Base-by-base conservation (phyloP, 2,329 filamentous ascomycete species). In the Cladosporium sp. region DNA sequence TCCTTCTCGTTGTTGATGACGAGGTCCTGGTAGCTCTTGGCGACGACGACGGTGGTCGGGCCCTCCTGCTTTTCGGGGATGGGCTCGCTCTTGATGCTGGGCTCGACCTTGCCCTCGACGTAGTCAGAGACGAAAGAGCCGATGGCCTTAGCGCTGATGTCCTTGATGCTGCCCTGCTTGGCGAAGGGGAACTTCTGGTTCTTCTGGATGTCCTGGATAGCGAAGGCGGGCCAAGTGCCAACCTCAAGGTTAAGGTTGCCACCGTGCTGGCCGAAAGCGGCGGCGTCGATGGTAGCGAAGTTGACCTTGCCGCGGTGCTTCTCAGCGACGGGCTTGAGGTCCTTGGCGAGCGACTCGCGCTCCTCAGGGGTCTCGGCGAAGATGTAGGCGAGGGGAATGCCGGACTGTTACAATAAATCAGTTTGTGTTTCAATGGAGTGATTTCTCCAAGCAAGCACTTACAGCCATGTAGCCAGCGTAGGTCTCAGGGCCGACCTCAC, bases 11-110 rank as follows among this genome's bases (percentile, higher is more conserved):
- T 86, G 69, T 98, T 86, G 52, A 96, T 81, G 66, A 98, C 91
- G 62, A 97, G 76, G 7, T 95, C 81, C 59, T 95, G 80, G 81
- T 96, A 98, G 77, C 82, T 92, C 77, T 95, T 87, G 71, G 92
- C 93, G 54, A 98, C 93, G 54, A 98, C 81, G 56, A 95, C 80
- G 56, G 84, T 85, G 66, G 96, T 92, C 58, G 89, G 81, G 53
- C 89, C 90, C 59, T 96, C 90, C 74, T 98, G 88, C 59, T 81
- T 86, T 82, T 96, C 90, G 58, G 93, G 93, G 63, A 97, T 85
- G 54, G 90, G 88, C 81, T 98, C 93, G 59, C 91, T 96, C 84
- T 98, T 98, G 82, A 98, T 87, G 81, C 88, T 95, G 65, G 93
- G 88, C 73, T 95, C 85, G 61, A 97, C 72, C 80, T 95, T 95